Evolutionary conservation across 2,329 filamentous ascomycete species (phyloP), one percentile per base, ranked within the genome.

Genomic region (Ophiostoma himal-ulmi): DNA sequence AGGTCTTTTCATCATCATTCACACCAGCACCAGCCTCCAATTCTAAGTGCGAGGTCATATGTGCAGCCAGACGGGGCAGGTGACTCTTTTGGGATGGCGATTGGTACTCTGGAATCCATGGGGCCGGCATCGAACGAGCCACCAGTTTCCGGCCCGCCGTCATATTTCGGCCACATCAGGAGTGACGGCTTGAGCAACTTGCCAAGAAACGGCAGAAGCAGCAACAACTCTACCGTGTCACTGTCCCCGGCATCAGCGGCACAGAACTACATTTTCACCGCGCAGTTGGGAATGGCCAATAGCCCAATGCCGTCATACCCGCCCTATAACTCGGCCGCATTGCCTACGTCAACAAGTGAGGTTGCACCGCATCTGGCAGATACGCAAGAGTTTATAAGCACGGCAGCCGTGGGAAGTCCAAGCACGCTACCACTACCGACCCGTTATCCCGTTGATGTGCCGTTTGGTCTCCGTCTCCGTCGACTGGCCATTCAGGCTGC

Each of bases 391-490:
- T 69, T 71, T 11, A 34, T 71, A 6, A 41, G 62, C 70, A 30
- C 74, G 70, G 69, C 67, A 4, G 69, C 71, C 78, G 72, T 76
- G 69, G 74, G 69, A 77, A 77, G 8, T 76, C 70, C 78, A 2
- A 64, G 2, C 81, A 80, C 54, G 0, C 76, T 85, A 20, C 78
- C 81, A 0, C 73, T 80, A 0, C 84, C 86, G 0, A 80, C 77
- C 30, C 88, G 87, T 0, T 89, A 87, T 11, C 84, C 60, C 11
- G 20, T 64, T n/a, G 20, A 64, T 64, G 34, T 64, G 85, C 70
- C 82, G 86, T 94, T 96, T 74, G 88, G 88, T 13, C 86, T 91
- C 8, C 85, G 90, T 5, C 81, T 96, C 5, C 90, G 92, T 67
- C 86, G 92, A 60, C 83, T 83, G 69, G 83, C 87, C 2, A 74